Percentiles rank a stretch among this genome's conserved stretches.
Conservation (phyloP, 805 yeast species). For the Pichia insulana region DNA sequence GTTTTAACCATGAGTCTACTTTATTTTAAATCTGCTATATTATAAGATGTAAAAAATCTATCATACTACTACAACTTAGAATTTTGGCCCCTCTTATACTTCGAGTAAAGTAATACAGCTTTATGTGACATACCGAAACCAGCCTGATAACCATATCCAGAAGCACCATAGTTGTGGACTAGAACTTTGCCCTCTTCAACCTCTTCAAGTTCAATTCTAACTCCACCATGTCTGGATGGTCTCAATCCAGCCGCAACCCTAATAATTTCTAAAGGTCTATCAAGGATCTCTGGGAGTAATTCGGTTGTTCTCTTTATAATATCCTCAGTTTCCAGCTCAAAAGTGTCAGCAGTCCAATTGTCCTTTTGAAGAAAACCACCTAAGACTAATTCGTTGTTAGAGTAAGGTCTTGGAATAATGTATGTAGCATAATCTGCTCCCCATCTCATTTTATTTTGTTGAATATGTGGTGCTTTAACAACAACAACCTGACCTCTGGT, state of each 20-base stretch:
- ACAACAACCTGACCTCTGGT: conserved; percentile 77
- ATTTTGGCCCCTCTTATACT: conserved; percentile 8
- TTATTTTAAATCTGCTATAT: too few relatives aligned
- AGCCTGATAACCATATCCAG: conserved; percentile 60
- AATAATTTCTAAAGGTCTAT: conserved; percentile 39
- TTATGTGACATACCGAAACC: conserved; percentile 51
- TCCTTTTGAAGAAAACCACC: conserved; percentile 68
- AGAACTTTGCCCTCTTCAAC: conserved; percentile 33
- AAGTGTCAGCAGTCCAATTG: conserved; percentile 56
- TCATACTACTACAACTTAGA: conserved; percentile 5
- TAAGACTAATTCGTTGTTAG: conserved; percentile 56
- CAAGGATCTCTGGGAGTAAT: conserved; percentile 41
- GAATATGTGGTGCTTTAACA: conserved; percentile 59
- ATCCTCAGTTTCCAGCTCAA: conserved; percentile 47
- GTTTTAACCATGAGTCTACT: too few relatives aligned
- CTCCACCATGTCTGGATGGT: conserved; percentile 72
- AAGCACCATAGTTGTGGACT: conserved; percentile 67
- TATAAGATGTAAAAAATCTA: too few relatives aligned
- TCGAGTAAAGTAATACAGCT: conserved; percentile 32
- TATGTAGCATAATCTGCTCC: conserved; percentile 57
- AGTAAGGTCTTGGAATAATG: conserved; percentile 61
- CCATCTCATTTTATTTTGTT: conserved; percentile 52
- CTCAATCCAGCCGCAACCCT: conserved; percentile 68
- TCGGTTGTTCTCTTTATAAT: conserved; percentile 51
- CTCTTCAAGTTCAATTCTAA: conserved; percentile 52